Base-by-base conservation (phyloP, 2,329 filamentous ascomycete genomes). In the Cladosporium phlei region DNA sequence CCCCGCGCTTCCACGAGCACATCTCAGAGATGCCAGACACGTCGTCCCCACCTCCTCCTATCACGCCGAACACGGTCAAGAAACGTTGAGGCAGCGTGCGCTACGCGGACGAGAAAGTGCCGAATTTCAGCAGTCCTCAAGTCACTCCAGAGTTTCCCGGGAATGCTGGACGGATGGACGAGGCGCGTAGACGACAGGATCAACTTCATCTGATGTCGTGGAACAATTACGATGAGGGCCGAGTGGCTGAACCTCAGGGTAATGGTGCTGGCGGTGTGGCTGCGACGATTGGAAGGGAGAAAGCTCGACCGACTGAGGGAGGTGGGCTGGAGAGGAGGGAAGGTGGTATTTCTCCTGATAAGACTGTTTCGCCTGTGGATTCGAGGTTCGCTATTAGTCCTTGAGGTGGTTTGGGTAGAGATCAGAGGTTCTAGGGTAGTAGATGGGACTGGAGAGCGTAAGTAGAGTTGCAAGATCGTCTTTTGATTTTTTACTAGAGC, bases 151-250 rank as follows among this genome's bases (percentile, higher is more conserved):
- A n/a, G n/a, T n/a, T n/a, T n/a, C 35, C 39, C 3, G 14, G 28
- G 3, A 30, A 27, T 3, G 3, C 10, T 16, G 42, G 6, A 8
- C 35, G 22, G 17, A 9, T 45, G 11, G 32, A 45, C 7, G 52
- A 54, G 10, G 45, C 53, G 14, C 47, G 54, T 5, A 38, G 50
- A 24, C 42, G 52, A 16, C 52, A 49, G 38, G 50, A 59, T 32
- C 8, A 22, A 10, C 9, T 45, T 7, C 54, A 58, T 35, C 32
- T 58, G 10, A 50, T 59, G 49, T 59, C 52, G 6, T 57, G 56
- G 55, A 57, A 54, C 29, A 56, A 49, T 6, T 56, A 56, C 30
- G 52, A 53, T 34, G 20, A 50, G 5, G 20, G 42, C n/a, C 35
- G 48, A 3, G 42, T 37, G 4, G 16, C 10, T 10, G 45, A 52